Evolutionary conservation across 805 yeast genomes (phyloP).

Genomic region (Metschnikowia borealis): DNA sequence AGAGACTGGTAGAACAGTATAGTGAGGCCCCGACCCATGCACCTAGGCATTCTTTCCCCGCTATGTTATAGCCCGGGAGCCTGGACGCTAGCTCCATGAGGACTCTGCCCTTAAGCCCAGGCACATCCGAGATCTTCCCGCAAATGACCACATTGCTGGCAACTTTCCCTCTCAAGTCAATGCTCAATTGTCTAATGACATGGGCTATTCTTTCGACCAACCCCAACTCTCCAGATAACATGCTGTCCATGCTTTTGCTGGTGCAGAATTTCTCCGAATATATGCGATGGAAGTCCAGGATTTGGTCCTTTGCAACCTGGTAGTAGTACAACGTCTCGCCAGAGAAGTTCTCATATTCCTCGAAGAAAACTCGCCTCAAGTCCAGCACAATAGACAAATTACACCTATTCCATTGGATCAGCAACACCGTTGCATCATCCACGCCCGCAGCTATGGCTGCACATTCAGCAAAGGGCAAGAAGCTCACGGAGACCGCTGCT

Average conservation of each 20-base stretch:
- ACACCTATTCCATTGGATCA: slow-evolving; percentile 13
- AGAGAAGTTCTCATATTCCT: slow-evolving; percentile 4
- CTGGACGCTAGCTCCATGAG: slow-evolving; percentile 5
- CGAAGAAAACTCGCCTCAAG: slow-evolving; percentile 5
- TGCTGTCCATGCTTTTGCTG: neutral
- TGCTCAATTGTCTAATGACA: neutral
- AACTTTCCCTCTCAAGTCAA: slow-evolving; percentile 12
- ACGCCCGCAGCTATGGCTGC: slow-evolving; percentile 12
- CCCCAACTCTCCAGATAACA: neutral
- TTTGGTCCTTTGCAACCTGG: neutral
- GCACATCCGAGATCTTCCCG: slow-evolving; percentile 7
- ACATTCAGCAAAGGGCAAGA: slow-evolving; percentile 13
- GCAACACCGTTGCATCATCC: slow-evolving; percentile 13
- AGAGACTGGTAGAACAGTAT: slow-evolving; percentile 17
- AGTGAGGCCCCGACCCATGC: slow-evolving; percentile 19
- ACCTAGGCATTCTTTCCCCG: slow-evolving; percentile 14
- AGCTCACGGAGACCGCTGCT: slow-evolving; percentile 11
- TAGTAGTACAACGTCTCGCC: slow-evolving; percentile 13
- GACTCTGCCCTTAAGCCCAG: slow-evolving; percentile 9
- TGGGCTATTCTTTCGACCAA: slow-evolving; percentile 4
- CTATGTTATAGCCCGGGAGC: slow-evolving; percentile 3
- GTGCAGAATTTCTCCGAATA: neutral
- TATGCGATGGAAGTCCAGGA: neutral
- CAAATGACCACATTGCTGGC: slow-evolving; percentile 11
- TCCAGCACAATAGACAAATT: slow-evolving; percentile 10